Evolutionary conservation across 2,329 filamentous ascomycete genomes (phyloP), one percentile per base, ranked within the genome.

Genomic region (Aspergillus brunneoviolaceus): DNA sequence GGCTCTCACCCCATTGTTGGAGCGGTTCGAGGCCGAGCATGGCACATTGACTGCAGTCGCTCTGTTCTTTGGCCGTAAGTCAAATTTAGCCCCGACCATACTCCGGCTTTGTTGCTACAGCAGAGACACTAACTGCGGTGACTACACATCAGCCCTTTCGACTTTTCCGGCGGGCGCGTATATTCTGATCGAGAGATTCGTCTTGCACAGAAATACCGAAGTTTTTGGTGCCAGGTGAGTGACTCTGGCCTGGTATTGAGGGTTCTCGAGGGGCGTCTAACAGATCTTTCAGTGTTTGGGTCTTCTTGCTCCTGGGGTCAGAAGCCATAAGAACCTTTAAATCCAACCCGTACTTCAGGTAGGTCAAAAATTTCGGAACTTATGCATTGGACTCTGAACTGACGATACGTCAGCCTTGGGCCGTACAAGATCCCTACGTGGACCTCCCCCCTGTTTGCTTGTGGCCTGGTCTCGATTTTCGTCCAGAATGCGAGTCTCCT

Each of bases 21-120:
- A 97, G 77, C 86, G 93, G 62, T 99, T 98, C 76, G 95, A 99
- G 79, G 85, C 86, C 63, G 94, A 97, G 75, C 88, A 96, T 76
- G 95, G 95, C 55, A 98, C 94, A 7, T 81, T 98, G 71, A 91
- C 91, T 27, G 89, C 92, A n/a, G 75, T 96, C 64, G 86, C 91
- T 39, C 82, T 98, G 55, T 97, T 98, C 75, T 86, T 95, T 70
- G 95, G 95, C 59, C 93, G 92, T 96, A 82, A 81, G 92, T 84
- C 9, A 47, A 27, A 49, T 33, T 31, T 33, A 23, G 31, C 1
- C 42, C 42, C 10, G 11, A 5, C 5, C 35, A 11, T 25, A 21
- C 39, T 60, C 47, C 63, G 10, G 39, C 51, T 50, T n/a, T 33
- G 29, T 12, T 29, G 51, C 25, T 56, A 65, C 65, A 29, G 62